Evolutionary conservation across 192 early-diverging fungal genomes (phyloP).

Genomic region (Dispira simplex): DNA sequence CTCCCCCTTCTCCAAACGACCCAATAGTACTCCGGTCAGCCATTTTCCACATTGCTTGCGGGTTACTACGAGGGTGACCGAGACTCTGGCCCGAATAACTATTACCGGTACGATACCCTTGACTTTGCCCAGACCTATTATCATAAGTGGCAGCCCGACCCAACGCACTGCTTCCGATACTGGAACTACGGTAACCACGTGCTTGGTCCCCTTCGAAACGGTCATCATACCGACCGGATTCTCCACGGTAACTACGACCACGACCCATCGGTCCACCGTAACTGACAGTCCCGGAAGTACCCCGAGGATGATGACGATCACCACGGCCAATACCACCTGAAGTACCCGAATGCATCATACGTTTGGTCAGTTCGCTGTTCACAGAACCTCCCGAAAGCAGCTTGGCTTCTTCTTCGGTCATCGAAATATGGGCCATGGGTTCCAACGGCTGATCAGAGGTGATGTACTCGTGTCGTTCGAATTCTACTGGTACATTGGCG

Average conservation of each 20-base stretch:
- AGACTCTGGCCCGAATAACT: neutral
- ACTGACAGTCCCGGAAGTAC: constrained; percentile 8
- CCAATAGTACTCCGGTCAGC: constrained; percentile 39
- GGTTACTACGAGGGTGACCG: constrained; percentile 20
- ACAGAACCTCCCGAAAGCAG: constrained; percentile 22
- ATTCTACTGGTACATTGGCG: constrained; percentile 35
- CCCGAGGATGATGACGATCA: constrained; percentile 1
- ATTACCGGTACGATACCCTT: neutral
- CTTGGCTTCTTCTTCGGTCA: constrained; percentile 47
- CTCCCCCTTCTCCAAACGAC: constrained; percentile 49
- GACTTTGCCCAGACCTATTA: neutral
- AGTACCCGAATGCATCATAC: constrained; percentile 17
- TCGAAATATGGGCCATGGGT: constrained; percentile 38
- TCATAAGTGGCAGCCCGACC: neutral
- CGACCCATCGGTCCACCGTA: constrained; percentile 15
- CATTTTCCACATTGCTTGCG: constrained; percentile 29
- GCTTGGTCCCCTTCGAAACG: neutral
- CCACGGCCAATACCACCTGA: constrained; percentile 8
- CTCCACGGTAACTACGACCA: constrained; percentile 11
- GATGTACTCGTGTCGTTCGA: constrained; percentile 49
- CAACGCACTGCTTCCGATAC: neutral
- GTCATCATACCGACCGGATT: constrained; percentile 11
- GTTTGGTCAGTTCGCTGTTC: constrained; percentile 32
- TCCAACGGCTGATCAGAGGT: constrained; percentile 36
- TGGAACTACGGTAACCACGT: constrained; percentile 4